phyloP scores from a whole-genome alignment of 2,329 filamentous ascomycete species.

The Rugonectria rugulosa region DNA sequence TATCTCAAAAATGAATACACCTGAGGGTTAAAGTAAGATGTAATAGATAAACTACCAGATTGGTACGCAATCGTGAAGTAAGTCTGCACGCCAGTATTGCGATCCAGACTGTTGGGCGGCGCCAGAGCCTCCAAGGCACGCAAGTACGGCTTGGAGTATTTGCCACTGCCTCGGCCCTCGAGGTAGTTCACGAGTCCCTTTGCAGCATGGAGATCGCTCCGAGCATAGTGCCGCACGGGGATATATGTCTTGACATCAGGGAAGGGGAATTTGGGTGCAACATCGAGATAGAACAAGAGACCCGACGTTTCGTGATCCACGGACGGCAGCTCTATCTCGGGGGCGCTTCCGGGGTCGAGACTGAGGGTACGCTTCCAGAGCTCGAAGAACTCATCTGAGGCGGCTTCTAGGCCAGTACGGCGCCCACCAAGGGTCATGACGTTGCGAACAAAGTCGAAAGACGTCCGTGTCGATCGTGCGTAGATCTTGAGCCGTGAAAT shows the following conservation, averaged over 20 bases:
- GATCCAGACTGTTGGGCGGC: too few species aligned
- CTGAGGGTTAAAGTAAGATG: too few species aligned
- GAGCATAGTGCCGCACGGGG: constrained; percentile 45
- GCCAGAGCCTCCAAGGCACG: background rate
- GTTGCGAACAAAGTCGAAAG: constrained; percentile 39
- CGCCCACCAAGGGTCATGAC: constrained; percentile 35
- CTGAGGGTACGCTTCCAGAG: constrained; percentile 33
- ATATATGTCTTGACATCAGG: constrained; percentile 45
- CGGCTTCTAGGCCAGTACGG: constrained; percentile 17
- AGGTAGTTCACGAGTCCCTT: background rate
- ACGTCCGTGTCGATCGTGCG: constrained; percentile 40
- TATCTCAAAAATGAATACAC: too few species aligned
- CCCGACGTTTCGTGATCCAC: constrained; percentile 42
- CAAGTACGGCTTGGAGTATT: background rate
- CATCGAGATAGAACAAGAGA: constrained; percentile 45
- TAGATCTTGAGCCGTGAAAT: constrained; percentile 49
- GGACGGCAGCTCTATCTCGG: constrained; percentile 22
- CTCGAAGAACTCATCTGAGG: constrained; percentile 20
- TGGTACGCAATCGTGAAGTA: too few species aligned
- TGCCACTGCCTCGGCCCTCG: background rate
- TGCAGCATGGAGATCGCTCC: constrained; percentile 13
- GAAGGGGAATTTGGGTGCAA: constrained; percentile 21
- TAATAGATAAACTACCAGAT: too few species aligned
- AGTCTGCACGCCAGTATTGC: too few species aligned
- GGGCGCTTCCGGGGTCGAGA: constrained; percentile 13